A percentile compares a stretch with the other conserved stretches of the same genome.
Evolutionary conservation across 208 protist genomes (phyloP).

Genomic region (Strigomonas culicis): DNA sequence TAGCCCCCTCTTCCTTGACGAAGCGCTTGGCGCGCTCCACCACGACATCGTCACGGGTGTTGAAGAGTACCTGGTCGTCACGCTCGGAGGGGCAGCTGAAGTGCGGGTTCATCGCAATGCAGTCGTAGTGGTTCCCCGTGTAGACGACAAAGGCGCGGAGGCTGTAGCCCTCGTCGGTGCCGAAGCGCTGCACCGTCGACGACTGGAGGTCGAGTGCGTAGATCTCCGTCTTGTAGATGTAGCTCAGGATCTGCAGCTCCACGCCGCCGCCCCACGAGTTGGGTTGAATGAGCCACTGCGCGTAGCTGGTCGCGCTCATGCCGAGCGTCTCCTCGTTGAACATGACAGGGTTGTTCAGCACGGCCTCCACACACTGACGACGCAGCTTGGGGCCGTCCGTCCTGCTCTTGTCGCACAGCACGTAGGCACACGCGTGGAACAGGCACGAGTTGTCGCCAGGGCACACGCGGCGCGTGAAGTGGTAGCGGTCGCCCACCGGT

Average conservation of each 20-base stretch:
- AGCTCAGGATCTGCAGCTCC: slow-evolving; percentile 88
- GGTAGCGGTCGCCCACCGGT: slow-evolving; percentile 53
- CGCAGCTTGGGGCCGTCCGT: slow-evolving; percentile 66
- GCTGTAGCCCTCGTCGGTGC: slow-evolving; percentile 76
- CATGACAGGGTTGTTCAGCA: slow-evolving; percentile 64
- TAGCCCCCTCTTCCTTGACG: slow-evolving; percentile 68
- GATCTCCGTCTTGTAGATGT: slow-evolving; percentile 88
- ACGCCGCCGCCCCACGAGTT: slow-evolving; percentile 92
- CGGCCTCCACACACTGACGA: slow-evolving; percentile 68
- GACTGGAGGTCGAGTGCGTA: slow-evolving; percentile 85
- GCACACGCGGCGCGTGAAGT: slow-evolving; percentile 86
- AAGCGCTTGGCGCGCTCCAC: slow-evolving; percentile 72
- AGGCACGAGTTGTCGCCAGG: slow-evolving; percentile 94
- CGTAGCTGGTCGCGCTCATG: slow-evolving; percentile 63
- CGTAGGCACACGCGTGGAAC: slow-evolving; percentile 92
- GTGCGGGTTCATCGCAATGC: slow-evolving; percentile 80
- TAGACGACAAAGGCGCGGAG: slow-evolving; percentile 89
- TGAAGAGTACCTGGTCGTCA: slow-evolving; percentile 89
- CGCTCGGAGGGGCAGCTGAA: slow-evolving; percentile 63
- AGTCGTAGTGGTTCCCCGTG: slow-evolving; percentile 94
- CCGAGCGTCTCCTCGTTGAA: slow-evolving; percentile 78
- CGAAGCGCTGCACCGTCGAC: slow-evolving; percentile 69
- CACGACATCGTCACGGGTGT: slow-evolving; percentile 64
- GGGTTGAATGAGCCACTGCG: slow-evolving; percentile 56
- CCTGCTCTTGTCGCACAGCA: slow-evolving; percentile 81